Evolutionary conservation across 1,139 yeast genomes (phyloP), one percentile per base, ranked within the genome.

Genomic region (Saccharomyces hybrid): DNA sequence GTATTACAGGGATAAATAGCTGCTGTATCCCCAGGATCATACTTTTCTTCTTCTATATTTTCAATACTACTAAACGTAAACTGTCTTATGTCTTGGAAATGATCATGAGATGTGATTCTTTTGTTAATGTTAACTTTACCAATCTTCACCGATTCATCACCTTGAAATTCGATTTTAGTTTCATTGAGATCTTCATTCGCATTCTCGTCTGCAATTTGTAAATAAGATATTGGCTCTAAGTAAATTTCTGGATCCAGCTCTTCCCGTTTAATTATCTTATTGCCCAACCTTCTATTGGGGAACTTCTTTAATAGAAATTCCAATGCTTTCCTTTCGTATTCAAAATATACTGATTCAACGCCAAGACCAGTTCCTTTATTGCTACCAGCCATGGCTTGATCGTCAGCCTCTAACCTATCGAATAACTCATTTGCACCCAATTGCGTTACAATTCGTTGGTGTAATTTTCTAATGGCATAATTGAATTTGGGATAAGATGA

Each of bases 71-170:
- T 51, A n/a, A 90, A 73, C 0, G 71, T 69, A 14, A 91, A 68
- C 56, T 80, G 83, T 46, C 97, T 77, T 1, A 93, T 96, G 66
- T 95, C 99, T 69, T 93, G 98, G 71, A 88, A 90, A 72, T 95
- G 98, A 54, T 81, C 84, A 0, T 61, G 56, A 0, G 80, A 70
- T 0, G 97, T 91, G 12, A 91, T 72, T 55, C 97, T 72, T 0
- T 70, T 61, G 64, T 88, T 88, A 2, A 59, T 53, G 0, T 61
- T 54, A 11, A 88, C 75, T 6, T 61, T 71, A 0, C 86, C 93
- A 11, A 58, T 52, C 29, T 61, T 62, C 6, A 73, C 62, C 6
- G 59, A 56, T 0, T 57, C 56, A 53, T 67, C 67, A 9, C 63
- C 64, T 2, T 34, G 28, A 51, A 65, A 65, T 9, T 50, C 24